Base-by-base conservation (phyloP, 352 stramenopile species). In the Pythium rhizo-oryzae region DNA sequence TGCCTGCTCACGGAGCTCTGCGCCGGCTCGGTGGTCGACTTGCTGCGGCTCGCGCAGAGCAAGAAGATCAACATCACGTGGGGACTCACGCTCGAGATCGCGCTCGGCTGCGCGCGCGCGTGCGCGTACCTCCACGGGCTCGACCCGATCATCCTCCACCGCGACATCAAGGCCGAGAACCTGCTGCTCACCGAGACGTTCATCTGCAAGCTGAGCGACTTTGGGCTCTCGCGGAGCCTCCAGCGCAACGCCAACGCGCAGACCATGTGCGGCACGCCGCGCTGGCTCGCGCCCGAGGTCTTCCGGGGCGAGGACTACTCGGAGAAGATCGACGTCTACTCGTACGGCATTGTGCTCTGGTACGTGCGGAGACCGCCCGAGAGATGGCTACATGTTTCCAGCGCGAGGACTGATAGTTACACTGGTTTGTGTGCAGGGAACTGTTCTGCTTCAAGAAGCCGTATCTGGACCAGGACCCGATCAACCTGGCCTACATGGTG, bases 291-390 rank as follows among this genome's bases (percentile, higher is more conserved):
- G 24, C 86, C 86, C 30, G 86, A 94, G 68, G 84, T 94, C n/a
- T 94, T 92, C 49, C 82, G 84, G 24, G 86, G 86, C 39, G 84
- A 94, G 50, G 82, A 90, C 39, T 94, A 93, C 71, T 91, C 83
- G 41, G 86, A 94, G 61, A 94, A 94, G 74, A 90, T 94, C 33
- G 86, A 94, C 55, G 65, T 94, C 4, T 93, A 94, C 69, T 93
- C 84, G 35, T 93, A 92, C 65, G 80, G 83, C 64, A 92, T 94
- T 55, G 87, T 95, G 33, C 72, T 95, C 52, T 93, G 86, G 85
- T 91, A 67, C 28, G 8, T 1, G 25, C 21, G 11, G 49, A 37
- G 13, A n/a, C n/a, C n/a, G n/a, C 28, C 3, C 9, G 46, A 21
- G 28, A 50, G 9, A 50, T 50, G 43, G 43, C 43, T 50, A 50